phyloP scores from a whole-genome alignment of 768 basidiomycete species.

The Phallus indusiatus region DNA sequence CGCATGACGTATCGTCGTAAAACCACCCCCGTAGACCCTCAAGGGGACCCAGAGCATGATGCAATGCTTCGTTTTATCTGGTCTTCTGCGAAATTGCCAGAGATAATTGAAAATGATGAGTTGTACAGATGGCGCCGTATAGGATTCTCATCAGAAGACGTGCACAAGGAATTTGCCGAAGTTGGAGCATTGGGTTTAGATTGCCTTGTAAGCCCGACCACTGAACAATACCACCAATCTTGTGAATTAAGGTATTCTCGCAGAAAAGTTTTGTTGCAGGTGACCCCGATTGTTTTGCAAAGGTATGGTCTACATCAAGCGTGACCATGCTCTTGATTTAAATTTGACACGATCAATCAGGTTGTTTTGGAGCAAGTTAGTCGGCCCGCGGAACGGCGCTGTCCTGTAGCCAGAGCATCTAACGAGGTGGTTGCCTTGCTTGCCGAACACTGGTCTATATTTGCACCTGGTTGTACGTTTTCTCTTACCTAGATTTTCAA shows the following conservation, averaged over 20 bases:
- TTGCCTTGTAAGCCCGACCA: conserved; percentile 49
- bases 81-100: conserved; percentile 46
- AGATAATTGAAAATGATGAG: conserved; percentile 38
- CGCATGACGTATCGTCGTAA: conserved; percentile 75
- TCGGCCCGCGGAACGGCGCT: conserved; percentile 61
- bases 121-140: conserved; percentile 64
- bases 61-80: conserved; percentile 59
- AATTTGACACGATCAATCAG: conserved; percentile 25
- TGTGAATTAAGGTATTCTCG: not conserved
- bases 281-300: conserved; percentile 65
- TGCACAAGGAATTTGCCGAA: conserved; percentile 65
- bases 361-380: conserved; percentile 73
- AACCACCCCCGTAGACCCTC: conserved; percentile 65
- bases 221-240: not conserved
- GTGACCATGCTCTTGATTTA: not conserved
- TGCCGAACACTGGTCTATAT: conserved; percentile 78
- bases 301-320: conserved; percentile 31
- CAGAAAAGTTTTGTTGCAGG: conserved; percentile 61
- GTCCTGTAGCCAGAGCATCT: conserved; percentile 76
- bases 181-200: conserved; percentile 77
- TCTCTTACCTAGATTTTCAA: not conserved
- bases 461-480: conserved; percentile 71
- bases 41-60: conserved; percentile 47
- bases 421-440: conserved; percentile 80
- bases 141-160: conserved; percentile 69